These are phyloP conservation scores for Cercospora janseana DNA, from an alignment of 2,329 filamentous ascomycete species.

Conservation along the genomic window DNA sequence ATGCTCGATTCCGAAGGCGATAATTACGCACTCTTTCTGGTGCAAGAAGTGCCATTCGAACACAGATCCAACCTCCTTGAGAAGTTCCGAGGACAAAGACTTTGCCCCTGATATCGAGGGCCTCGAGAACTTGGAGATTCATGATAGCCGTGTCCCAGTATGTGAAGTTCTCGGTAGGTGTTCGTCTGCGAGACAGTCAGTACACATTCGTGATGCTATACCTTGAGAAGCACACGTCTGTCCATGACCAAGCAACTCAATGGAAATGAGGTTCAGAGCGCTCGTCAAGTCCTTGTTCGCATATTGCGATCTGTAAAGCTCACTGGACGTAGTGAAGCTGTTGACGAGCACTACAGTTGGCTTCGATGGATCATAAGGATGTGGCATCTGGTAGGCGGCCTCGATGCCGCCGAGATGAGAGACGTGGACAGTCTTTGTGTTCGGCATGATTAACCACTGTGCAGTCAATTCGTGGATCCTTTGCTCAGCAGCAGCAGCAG, in stretches of 20 bases:
- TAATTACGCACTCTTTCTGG: slow-evolving; percentile 42
- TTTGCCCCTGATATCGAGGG: slow-evolving; percentile 43
- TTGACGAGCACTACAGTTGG: slow-evolving; percentile 54
- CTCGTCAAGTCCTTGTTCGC: slow-evolving; percentile 33
- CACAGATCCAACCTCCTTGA: slow-evolving; percentile 55
- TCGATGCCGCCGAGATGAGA: slow-evolving; percentile 53
- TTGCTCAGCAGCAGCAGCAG: slow-evolving; percentile 8
- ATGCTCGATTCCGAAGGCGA: neutral
- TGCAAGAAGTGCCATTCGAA: slow-evolving; percentile 53
- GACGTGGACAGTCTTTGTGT: slow-evolving; percentile 44
- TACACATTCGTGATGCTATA: too few relatives aligned
- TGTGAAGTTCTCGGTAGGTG: slow-evolving; percentile 48
- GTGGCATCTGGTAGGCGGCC: slow-evolving; percentile 48
- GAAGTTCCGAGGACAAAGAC: slow-evolving; percentile 53
- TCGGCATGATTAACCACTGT: slow-evolving; percentile 31
- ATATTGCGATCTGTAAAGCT: slow-evolving; percentile 40
- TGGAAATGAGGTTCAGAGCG: slow-evolving; percentile 52
- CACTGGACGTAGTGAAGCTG: slow-evolving; percentile 51
- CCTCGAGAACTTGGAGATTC: slow-evolving; percentile 43
- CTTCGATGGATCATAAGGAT: slow-evolving; percentile 41
- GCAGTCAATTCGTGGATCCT: slow-evolving; percentile 5
- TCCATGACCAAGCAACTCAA: slow-evolving; percentile 55
- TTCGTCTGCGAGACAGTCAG: slow-evolving; percentile 27
- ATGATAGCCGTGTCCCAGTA: slow-evolving; percentile 52
- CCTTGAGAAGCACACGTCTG: too few relatives aligned